Base-by-base conservation (phyloP, 495 filamentous ascomycete genomes). In the Penicillium tannophilum region DNA sequence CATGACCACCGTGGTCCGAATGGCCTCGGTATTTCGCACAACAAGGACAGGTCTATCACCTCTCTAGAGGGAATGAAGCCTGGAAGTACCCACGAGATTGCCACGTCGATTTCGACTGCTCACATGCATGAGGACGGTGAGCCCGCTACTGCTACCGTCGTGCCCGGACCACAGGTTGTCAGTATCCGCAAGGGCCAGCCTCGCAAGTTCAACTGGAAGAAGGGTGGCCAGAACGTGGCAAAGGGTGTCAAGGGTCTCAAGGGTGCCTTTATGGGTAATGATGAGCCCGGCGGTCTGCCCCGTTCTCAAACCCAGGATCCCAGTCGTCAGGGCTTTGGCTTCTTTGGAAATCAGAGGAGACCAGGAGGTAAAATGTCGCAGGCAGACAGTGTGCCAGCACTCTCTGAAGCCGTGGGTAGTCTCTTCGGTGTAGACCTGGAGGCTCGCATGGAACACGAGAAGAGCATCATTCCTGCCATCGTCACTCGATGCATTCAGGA, bases 121-220 rank as follows among this genome's bases (percentile, higher is more conserved):
- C 78, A 88, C 50, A 72, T 89, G 35, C 79, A 81, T 14, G 84
- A 86, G n/a, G 88, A 89, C 19, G 81, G 75, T 1, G 90, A 91
- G 55, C 81, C 86, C 11, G 82, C 84, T 7, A 84, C 88, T 12
- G 82, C 92, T 14, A 83, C 87, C 10, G 78, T 92, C 55, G 78
- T 92, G 35, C 76, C 86, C 44, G 89, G 91, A 14, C 92, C 94
- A 24, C 93, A 96, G 54, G 87, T 97, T 23, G 88, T 96, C 60
- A 94, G 91, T 67, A 93, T 97, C 63, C 86, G 90, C 55, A 96
- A 96, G 78, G 90, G 88, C 50, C 90, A 96, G 70, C 85, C 87
- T 31, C 96, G 92, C 76, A 96, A 96, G 70, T 97, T 97, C 77
- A 95, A 94, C 75, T 98, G 94, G 93, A 97, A 97, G 82, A 97